Base-by-base conservation (phyloP, 1,284 basidiomycete species). In the Trichosporon ovoides region DNA sequence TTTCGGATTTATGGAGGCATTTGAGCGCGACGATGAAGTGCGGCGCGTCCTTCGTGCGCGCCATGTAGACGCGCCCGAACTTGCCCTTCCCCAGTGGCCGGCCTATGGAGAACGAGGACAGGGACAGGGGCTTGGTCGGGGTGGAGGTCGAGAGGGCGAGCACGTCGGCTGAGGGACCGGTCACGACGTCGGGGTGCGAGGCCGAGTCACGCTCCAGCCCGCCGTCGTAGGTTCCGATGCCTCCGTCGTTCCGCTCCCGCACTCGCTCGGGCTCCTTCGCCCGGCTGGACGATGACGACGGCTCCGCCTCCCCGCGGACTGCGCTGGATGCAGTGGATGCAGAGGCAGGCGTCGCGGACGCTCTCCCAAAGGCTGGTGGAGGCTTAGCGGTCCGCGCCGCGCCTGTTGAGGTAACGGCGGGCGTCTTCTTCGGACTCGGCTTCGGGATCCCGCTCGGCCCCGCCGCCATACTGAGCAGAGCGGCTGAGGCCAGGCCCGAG, bases 1-100 rank as follows among this genome's bases (percentile, higher is more conserved):
- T 87, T 78, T 98, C 95, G 55, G 89, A 88, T 80, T 99, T 99
- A 83, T 97, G 96, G 59, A 98, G 82, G 66, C 91, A 94, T 79
- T 98, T 98, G 77, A 98, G 85, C 10, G 95, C 96, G 67, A 98
- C 85, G 71, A 98, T 96, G 80, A 93, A 98, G 62, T 86, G 85
- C 0, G 91, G 90, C 62, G 87, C 84, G 56, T 81, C 77, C 72
- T 92, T 93, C 3, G 96, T 98, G 53, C 95, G 86, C 40, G 96
- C 93, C 85, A 98, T 93, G 81, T 98, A 98, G 24, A 99, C 96
- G 0, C 93, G 89, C 0, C 96, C 96, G 68, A 98, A 99, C 79
- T 98, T 98, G 60, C 96, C 96, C 75, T 98, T 98, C 24, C 96
- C 96, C 0, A 99, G 83, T 2, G 93, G 92, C 10, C 92, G 84